Evolutionary conservation across 108 stramenopile genomes (phyloP).

Genomic region (Nitzschia inconspicua): DNA sequence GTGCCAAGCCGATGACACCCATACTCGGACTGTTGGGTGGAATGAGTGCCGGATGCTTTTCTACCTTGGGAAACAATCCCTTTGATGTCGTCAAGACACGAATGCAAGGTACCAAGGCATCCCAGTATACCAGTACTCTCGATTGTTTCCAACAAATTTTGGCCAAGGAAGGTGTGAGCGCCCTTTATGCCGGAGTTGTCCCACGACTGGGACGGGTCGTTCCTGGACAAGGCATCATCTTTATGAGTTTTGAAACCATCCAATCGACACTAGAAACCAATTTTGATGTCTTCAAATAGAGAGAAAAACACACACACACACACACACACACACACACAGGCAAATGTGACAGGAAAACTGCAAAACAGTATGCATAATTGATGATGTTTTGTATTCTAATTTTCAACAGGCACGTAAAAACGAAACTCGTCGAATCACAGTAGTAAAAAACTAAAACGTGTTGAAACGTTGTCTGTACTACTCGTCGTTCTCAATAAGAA

Average conservation of each 20-base stretch:
- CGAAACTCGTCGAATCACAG: no score
- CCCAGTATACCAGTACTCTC: constrained; percentile 77
- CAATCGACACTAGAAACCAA: constrained; percentile 59
- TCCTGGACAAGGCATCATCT: constrained; percentile 98
- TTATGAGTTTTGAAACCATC: constrained; percentile 95
- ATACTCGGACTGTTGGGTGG: constrained; percentile 90
- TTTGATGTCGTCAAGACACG: constrained; percentile 98
- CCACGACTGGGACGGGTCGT: constrained; percentile 92
- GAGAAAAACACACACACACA: no score
- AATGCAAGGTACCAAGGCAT: constrained; percentile 94
- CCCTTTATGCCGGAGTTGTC: constrained; percentile 94
- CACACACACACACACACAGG: no score
- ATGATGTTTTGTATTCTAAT: no score
- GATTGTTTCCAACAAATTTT: constrained; percentile 94
- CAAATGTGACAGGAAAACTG: no score
- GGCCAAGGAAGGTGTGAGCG: constrained; percentile 79
- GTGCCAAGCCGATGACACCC: constrained; percentile 71
- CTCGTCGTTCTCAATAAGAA: no score
- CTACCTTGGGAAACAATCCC: constrained; percentile 94
- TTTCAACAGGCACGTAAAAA: no score
- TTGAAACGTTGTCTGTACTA: no score
- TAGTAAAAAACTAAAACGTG: no score
- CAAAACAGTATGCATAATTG: no score
- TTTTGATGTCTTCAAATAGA: constrained; percentile 52
- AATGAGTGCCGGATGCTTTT: constrained; percentile 96